These are phyloP conservation scores for Lepidium aucheri DNA, from an alignment of 345 rosid species.

Conservation along the genomic window DNA sequence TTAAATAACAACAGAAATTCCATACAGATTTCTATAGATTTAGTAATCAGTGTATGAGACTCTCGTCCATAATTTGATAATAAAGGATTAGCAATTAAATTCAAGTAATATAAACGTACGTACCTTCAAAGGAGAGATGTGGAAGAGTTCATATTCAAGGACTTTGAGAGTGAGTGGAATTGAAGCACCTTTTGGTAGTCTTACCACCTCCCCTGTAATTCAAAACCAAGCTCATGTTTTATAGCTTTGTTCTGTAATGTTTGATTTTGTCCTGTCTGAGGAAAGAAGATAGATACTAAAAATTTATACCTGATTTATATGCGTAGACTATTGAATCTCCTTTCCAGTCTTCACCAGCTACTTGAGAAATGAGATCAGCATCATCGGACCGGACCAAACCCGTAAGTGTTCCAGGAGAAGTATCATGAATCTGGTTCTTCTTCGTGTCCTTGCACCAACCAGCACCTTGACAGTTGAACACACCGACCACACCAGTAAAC, in stretches of 20 bases:
- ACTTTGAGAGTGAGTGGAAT: conserved; percentile 73
- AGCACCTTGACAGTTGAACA: conserved; percentile 98
- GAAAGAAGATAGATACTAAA: neutral
- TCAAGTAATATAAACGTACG: conserved; percentile 26
- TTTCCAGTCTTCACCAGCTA: conserved; percentile 71
- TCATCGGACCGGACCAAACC: conserved; percentile 57
- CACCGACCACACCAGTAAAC: conserved; percentile 77
- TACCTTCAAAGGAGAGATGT: conserved; percentile 74
- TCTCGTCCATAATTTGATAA: too few species aligned
- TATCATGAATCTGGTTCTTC: conserved; percentile 79
- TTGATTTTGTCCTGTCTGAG: neutral
- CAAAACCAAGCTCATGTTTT: neutral
- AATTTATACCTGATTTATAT: conserved; percentile 55
- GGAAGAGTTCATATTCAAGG: conserved; percentile 87
- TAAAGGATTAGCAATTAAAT: neutral
- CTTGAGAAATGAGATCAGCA: conserved; percentile 59
- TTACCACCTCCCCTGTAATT: conserved; percentile 57
- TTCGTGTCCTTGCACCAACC: conserved; percentile 86
- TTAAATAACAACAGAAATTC: too few species aligned
- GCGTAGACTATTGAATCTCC: conserved; percentile 70
- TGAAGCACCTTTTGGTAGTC: conserved; percentile 69
- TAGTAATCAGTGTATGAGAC: too few species aligned
- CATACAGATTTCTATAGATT: too few species aligned
- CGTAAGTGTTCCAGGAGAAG: conserved; percentile 77
- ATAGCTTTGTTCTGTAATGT: neutral